These are phyloP conservation scores for Taiwanofungus camphoratus DNA, from an alignment of 1,284 basidiomycete genomes.

Conservation along the genomic window DNA sequence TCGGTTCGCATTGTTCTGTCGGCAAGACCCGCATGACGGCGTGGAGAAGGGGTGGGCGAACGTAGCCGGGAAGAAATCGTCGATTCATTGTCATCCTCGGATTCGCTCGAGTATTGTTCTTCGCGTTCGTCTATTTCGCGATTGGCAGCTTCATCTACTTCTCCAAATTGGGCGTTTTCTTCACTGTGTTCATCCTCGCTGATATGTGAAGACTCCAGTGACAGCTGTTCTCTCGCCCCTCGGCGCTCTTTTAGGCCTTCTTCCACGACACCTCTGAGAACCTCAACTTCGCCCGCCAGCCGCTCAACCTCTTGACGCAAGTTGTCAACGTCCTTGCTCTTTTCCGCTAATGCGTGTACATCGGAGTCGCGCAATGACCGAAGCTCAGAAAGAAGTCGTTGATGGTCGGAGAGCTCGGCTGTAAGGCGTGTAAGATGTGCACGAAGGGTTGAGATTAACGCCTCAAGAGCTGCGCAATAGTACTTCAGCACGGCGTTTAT, in stretches of 20 bases:
- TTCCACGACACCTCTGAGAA: conserved; percentile 77
- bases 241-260: conserved; percentile 73
- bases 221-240: conserved; percentile 27
- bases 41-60: conserved; percentile 24
- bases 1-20: conserved; percentile 43
- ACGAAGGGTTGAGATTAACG: conserved; percentile 66
- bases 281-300: conserved; percentile 75
- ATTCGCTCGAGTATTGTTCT: conserved; percentile 27
- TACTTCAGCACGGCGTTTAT: conserved; percentile 10
- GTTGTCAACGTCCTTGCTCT: conserved; percentile 54
- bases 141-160: conserved; percentile 5
- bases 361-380: conserved; percentile 61
- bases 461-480: conserved; percentile 43
- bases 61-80: conserved; percentile 14
- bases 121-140: conserved; percentile 16
- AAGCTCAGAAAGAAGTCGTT: conserved; percentile 58
- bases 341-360: conserved; percentile 50
- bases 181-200: conserved; percentile 11
- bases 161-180: conserved; percentile 10
- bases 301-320: conserved; percentile 68
- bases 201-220: conserved; percentile 10
- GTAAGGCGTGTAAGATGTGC: conserved; percentile 73
- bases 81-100: conserved; percentile 14
- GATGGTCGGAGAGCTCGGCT: conserved; percentile 69
- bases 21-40: conserved; percentile 7